Evolutionary conservation across 441 rosid genomes (phyloP).

Genomic region (Populus hybrid): DNA sequence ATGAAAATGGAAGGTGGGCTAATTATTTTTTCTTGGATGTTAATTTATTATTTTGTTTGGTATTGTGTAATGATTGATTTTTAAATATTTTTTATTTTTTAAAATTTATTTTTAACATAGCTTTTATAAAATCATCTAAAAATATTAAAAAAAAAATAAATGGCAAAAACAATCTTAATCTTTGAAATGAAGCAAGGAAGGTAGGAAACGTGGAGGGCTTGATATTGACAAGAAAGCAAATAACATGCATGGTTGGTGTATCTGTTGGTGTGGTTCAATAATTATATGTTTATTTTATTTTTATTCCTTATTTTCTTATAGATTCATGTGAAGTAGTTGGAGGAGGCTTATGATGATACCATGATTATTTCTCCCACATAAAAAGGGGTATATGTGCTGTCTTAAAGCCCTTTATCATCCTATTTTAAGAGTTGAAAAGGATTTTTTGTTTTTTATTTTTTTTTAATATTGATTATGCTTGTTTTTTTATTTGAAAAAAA

Average conservation of each 20-base stretch:
- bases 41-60: too few relatives aligned
- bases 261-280: slow-evolving; percentile 5
- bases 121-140: too few relatives aligned
- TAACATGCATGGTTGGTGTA: slow-evolving; percentile 17
- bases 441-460: too few relatives aligned
- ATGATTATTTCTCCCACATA: not conserved
- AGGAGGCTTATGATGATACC: not conserved
- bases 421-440: not conserved
- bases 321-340: not conserved
- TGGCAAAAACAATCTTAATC: not conserved
- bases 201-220: slow-evolving; percentile 20
- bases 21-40: not conserved
- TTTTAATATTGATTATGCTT: too few relatives aligned
- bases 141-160: too few relatives aligned
- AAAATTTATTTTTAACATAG: too few relatives aligned
- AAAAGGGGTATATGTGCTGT: not conserved
- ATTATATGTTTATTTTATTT: not conserved
- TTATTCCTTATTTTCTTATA: not conserved
- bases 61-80: too few relatives aligned
- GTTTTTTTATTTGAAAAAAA: too few relatives aligned
- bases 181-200: slow-evolving; percentile 23
- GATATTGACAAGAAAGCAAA: slow-evolving; percentile 37
- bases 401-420: not conserved
- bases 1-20: not conserved
- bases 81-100: too few relatives aligned